Conservation (phyloP, 768 basidiomycete species). For the Naganishia randhawae region DNA sequence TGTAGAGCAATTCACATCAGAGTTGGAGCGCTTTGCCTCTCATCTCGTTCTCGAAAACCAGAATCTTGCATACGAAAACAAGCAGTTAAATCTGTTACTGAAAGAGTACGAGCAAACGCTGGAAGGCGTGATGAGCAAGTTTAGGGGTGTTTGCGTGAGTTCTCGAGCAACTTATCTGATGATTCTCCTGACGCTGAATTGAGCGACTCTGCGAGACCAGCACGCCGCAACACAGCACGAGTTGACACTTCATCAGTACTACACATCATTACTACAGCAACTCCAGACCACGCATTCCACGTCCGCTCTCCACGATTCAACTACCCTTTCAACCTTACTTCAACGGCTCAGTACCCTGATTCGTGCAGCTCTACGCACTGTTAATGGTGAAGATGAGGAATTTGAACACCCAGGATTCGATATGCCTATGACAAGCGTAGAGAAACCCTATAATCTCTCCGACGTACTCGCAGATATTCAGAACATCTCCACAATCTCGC, state of each 20-base stretch:
- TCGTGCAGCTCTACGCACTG: slow-evolving; percentile 66
- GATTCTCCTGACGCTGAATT: not conserved
- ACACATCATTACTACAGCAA: slow-evolving; percentile 69
- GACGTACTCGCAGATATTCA: slow-evolving; percentile 15
- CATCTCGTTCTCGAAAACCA: slow-evolving; percentile 92
- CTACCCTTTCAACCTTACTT: slow-evolving; percentile 64
- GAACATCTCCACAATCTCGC: slow-evolving; percentile 1
- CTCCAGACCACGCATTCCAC: slow-evolving; percentile 47
- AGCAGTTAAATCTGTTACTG: slow-evolving; percentile 77
- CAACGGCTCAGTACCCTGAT: slow-evolving; percentile 68
- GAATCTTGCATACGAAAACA: slow-evolving; percentile 85
- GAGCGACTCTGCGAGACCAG: slow-evolving; percentile 54
- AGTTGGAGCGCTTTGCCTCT: slow-evolving; percentile 83
- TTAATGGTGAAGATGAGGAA: slow-evolving; percentile 52
- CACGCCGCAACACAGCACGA: slow-evolving; percentile 89
- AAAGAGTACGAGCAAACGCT: slow-evolving; percentile 93
- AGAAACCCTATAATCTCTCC: not conserved
- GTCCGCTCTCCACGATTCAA: slow-evolving; percentile 56
- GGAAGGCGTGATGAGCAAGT: slow-evolving; percentile 95
- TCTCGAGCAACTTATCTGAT: not conserved
- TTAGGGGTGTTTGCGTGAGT: slow-evolving; percentile 82
- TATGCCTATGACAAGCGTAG: slow-evolving; percentile 1
- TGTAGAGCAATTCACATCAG: slow-evolving; percentile 84
- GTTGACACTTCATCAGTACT: slow-evolving; percentile 78
- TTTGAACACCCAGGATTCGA: slow-evolving; percentile 24